phyloP scores from a whole-genome alignment of 805 yeast genomes.

The Lipomyces orientalis region DNA sequence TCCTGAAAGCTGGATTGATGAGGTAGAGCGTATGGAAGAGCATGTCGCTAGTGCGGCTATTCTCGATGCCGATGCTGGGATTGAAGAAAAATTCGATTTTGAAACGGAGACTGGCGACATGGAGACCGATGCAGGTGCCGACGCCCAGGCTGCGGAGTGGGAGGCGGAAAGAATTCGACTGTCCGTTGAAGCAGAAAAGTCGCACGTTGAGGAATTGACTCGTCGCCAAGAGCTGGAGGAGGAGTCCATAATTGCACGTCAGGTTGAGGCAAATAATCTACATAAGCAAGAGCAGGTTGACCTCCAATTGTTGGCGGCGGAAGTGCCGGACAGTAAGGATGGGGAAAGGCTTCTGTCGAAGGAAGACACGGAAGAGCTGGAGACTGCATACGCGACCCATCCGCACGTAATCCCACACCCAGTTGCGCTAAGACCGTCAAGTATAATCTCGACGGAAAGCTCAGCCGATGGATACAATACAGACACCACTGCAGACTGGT shows the following conservation, averaged over 20 bases:
- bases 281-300: background rate
- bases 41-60: background rate
- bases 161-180: background rate
- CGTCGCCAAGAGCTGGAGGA: constrained; percentile 12
- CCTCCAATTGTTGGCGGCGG: background rate
- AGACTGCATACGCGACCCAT: background rate
- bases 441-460: background rate
- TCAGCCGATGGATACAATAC: constrained; percentile 1
- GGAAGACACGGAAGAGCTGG: background rate
- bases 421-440: background rate
- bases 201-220: constrained; percentile 1
- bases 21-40: constrained; percentile 27
- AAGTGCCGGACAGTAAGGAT: background rate
- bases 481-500: background rate
- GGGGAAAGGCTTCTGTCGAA: background rate
- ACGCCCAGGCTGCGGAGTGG: background rate
- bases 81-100: background rate
- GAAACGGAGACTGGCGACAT: background rate
- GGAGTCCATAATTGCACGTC: background rate
- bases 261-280: background rate
- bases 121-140: background rate
- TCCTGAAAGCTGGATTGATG: constrained; percentile 35
- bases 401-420: background rate
- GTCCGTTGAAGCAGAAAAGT: background rate
- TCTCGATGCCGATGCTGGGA: background rate